Conservation (phyloP, 2,329 filamentous ascomycete genomes). For the Scolecobasidium constrictum region DNA sequence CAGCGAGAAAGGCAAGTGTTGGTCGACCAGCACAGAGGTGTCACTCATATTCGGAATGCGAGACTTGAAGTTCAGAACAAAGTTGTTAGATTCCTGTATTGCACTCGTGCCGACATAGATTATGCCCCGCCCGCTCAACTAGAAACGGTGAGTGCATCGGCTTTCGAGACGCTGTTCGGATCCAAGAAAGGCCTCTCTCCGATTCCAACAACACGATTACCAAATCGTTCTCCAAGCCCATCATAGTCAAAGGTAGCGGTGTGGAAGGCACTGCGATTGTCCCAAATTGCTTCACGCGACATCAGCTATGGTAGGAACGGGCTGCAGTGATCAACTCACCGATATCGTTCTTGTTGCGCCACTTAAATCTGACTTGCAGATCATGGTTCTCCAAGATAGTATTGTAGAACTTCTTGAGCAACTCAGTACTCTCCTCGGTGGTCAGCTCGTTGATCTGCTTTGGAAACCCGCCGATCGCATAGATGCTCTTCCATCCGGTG, state of each 20-base stretch:
- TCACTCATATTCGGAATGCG: too few relatives aligned
- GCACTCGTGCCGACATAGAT: too few relatives aligned
- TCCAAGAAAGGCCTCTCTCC: slow-evolving; percentile 47
- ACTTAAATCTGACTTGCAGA: slow-evolving; percentile 29
- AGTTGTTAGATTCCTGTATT: too few relatives aligned
- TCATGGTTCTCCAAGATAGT: slow-evolving; percentile 27
- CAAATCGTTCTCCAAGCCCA: slow-evolving; percentile 38
- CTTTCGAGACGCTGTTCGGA: slow-evolving; percentile 28
- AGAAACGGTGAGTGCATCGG: slow-evolving; percentile 1
- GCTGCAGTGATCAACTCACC: too few relatives aligned
- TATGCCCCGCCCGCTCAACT: too few relatives aligned
- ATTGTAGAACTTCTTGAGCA: slow-evolving; percentile 24
- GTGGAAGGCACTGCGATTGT: slow-evolving; percentile 47
- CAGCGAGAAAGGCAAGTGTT: too few relatives aligned
- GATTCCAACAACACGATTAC: slow-evolving; percentile 42
- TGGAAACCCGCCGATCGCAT: slow-evolving; percentile 21
- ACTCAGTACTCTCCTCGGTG: slow-evolving; percentile 21
- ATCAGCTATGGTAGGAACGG: neutral
- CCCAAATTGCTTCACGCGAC: slow-evolving; percentile 55
- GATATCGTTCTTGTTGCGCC: slow-evolving; percentile 26
- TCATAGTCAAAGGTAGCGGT: slow-evolving; percentile 50
- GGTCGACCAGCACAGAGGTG: too few relatives aligned
- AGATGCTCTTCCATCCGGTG: slow-evolving; percentile 35
- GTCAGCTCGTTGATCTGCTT: slow-evolving; percentile 26
- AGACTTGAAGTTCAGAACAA: too few relatives aligned